phyloP scores from a whole-genome alignment of 495 filamentous ascomycete genomes.

The Delitschia confertaspora region DNA sequence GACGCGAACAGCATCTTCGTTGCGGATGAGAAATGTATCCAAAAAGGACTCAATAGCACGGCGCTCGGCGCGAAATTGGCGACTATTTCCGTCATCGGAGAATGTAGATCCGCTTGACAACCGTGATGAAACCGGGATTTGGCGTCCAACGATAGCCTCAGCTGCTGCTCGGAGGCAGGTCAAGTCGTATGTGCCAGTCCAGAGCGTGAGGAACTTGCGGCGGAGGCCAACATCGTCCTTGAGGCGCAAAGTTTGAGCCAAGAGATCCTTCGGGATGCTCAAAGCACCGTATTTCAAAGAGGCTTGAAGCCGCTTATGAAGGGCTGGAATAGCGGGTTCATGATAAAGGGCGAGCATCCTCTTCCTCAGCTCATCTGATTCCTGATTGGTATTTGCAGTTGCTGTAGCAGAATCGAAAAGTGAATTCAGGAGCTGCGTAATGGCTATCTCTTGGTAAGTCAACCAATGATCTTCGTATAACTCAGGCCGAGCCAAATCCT shows the following conservation, averaged over 20 bases:
- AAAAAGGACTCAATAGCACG: conserved; percentile 45
- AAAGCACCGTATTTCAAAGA: conserved; percentile 57
- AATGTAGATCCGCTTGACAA: conserved; percentile 22
- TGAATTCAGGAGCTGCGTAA: conserved; percentile 53
- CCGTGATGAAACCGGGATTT: conserved; percentile 32
- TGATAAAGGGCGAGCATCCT: conserved; percentile 49
- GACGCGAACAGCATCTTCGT: conserved; percentile 43
- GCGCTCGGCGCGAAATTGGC: conserved; percentile 29
- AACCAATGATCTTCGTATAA: conserved; percentile 63
- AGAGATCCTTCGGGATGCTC: conserved; percentile 45
- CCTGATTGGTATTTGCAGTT: conserved; percentile 9
- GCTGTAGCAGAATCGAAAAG: conserved; percentile 39
- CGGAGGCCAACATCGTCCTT: conserved; percentile 52
- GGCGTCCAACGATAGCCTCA: conserved; percentile 54
- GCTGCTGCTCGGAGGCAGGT: conserved; percentile 42
- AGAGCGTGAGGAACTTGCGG: conserved; percentile 48
- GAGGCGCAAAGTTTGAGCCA: conserved; percentile 41
- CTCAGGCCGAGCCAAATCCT: conserved; percentile 47
- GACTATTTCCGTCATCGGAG: conserved; percentile 23
- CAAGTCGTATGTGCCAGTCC: conserved; percentile 50
- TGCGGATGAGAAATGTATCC: conserved; percentile 50
- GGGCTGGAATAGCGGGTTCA: conserved; percentile 40
- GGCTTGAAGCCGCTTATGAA: conserved; percentile 54
- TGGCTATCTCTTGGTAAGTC: conserved; percentile 51
- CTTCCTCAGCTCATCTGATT: conserved; percentile 29